Percentiles rank a stretch among this genome's conserved stretches.
Evolutionary conservation across 2,329 filamentous ascomycete species (phyloP).

Genomic region (Hymenoscyphus fructigenus): DNA sequence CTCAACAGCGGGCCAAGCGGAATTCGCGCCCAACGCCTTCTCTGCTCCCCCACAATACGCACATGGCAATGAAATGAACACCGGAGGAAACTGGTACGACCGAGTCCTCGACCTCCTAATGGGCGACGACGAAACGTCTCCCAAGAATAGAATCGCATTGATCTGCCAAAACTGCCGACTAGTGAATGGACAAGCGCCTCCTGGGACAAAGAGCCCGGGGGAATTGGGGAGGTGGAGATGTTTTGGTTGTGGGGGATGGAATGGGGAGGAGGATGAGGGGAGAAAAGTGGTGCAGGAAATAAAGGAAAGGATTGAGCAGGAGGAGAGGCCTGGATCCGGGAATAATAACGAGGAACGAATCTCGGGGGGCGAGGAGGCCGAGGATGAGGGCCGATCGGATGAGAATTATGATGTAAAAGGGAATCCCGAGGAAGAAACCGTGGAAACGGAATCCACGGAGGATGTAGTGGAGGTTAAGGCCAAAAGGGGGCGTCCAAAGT

Average conservation of each 20-base stretch:
- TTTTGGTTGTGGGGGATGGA: slow-evolving; percentile 76
- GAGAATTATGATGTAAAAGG: no score
- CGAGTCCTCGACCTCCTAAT: slow-evolving; percentile 87
- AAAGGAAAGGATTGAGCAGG: slow-evolving; percentile 31
- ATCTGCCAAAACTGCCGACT: slow-evolving; percentile 81
- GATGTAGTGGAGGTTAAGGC: neutral
- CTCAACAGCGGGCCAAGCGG: slow-evolving; percentile 43
- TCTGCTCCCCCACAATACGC: slow-evolving; percentile 37
- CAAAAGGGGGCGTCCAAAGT: neutral
- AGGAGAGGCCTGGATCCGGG: slow-evolving; percentile 11
- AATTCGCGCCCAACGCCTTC: slow-evolving; percentile 76
- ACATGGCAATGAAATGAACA: slow-evolving; percentile 21
- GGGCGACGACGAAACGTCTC: slow-evolving; percentile 89
- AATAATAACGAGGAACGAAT: slow-evolving; percentile 12
- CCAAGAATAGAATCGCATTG: slow-evolving; percentile 86
- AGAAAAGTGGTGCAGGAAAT: slow-evolving; percentile 59
- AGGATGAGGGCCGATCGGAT: neutral
- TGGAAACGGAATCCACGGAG: slow-evolving; percentile 22
- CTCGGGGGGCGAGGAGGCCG: neutral
- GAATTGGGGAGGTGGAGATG: slow-evolving; percentile 89
- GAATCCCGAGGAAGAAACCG: slow-evolving; percentile 10
- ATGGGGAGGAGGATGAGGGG: slow-evolving; percentile 80
- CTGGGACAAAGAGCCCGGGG: slow-evolving; percentile 72
- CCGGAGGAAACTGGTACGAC: slow-evolving; percentile 80
- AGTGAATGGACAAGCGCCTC: slow-evolving; percentile 94